Base-by-base conservation (phyloP, 129 eudicot species). In the Cynara cardunculus region DNA sequence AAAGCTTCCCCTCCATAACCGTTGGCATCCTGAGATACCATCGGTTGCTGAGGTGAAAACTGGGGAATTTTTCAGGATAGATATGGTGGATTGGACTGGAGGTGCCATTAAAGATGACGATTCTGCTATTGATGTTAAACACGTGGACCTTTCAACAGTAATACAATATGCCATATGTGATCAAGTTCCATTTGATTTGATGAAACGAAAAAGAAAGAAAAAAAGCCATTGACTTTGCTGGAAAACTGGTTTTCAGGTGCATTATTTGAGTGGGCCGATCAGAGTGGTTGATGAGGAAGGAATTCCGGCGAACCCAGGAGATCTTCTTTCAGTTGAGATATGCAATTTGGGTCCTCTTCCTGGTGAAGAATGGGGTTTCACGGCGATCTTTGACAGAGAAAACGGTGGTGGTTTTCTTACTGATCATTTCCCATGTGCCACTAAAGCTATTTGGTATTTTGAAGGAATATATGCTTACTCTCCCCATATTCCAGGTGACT, bases 381-480 rank as follows among this genome's bases (percentile, higher is more conserved):
- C 99, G 5, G 99, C 97, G 22, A 92, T 90, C 75, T 96, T 93
- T 74, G 99, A 96, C 79, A 87, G 99, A 86, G 99, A 96, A 78
- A 96, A 96, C 75, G 99, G 99, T 11, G 99, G 99, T 11, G 99
- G 99, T 5, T 96, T 96, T 73, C 85, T 96, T 24, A 96, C 99
- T 2, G 99, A 96, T 78, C 99, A 96, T 83, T 96, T 96, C 75
- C 99, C 99, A 8, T 75, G 89, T 76, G 99, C 99, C 70, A 91
- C 99, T 72, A 96, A 96, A 87, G 97, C 97, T 61, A 96, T 92
- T 27, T 96, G 99, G 99, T 96, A 91, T 80, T 96, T 96, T 46
- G 99, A 96, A 90, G 99, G 99, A 68, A 96, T 96, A 83, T 96
- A 88, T 84, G 97, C 99, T 66, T 87, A 84, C 86, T 96, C 99